Percentiles rank a stretch among this genome's conserved stretches.
phyloP scores from a whole-genome alignment of 768 basidiomycete species.

The Leccinum olivaceopallidum region DNA sequence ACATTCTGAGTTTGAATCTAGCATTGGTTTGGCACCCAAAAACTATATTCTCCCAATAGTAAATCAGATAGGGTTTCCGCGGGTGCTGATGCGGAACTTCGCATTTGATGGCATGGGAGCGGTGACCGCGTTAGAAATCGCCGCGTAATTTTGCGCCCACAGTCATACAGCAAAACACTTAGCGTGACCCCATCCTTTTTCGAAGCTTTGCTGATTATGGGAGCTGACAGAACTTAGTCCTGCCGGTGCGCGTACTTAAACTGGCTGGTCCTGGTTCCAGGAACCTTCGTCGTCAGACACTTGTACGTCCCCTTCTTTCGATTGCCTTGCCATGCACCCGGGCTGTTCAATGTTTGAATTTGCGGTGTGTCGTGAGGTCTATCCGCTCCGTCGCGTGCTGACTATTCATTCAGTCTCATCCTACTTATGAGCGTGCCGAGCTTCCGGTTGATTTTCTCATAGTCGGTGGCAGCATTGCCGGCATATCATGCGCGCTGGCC shows the following conservation, averaged over 20 bases:
- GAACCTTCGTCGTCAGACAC: not conserved
- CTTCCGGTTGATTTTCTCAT: constrained; percentile 42
- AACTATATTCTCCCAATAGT: no score
- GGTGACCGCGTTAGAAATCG: constrained; percentile 1
- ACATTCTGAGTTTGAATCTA: no score
- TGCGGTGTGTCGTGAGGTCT: constrained; percentile 9
- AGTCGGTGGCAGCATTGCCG: constrained; percentile 54
- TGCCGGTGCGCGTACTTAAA: constrained; percentile 21
- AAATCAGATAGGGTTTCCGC: not conserved
- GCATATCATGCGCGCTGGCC: constrained; percentile 55
- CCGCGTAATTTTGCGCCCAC: constrained; percentile 14
- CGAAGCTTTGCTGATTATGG: constrained; percentile 16
- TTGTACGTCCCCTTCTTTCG: not conserved
- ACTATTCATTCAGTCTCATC: constrained; percentile 13
- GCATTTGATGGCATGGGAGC: constrained; percentile 3
- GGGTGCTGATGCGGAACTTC: not conserved
- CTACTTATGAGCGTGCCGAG: constrained; percentile 14
- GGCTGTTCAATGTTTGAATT: constrained; percentile 5
- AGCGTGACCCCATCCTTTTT: constrained; percentile 8
- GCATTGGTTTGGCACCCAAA: no score
- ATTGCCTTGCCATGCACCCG: not conserved
- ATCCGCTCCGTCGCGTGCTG: not conserved
- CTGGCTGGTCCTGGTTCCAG: not conserved
- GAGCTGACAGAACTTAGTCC: constrained; percentile 19
- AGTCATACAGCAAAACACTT: constrained; percentile 3